Conservation (phyloP, 192 early-diverging fungal genomes). For the Podila clonocystis region DNA sequence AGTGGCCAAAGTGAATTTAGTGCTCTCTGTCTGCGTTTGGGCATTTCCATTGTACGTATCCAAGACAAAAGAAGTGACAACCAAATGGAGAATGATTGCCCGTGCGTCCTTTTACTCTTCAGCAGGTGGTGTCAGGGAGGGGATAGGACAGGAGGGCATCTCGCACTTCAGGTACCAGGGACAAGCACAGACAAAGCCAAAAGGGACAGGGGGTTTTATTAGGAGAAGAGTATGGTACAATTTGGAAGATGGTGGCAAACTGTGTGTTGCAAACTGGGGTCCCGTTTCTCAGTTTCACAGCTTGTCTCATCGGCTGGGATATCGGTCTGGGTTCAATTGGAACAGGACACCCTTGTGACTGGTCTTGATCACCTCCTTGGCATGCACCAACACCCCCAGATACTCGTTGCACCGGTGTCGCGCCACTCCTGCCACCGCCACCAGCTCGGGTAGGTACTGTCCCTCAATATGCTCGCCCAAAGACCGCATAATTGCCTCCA, state of each 20-base stretch:
- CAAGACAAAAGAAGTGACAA: too few species aligned
- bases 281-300: not conserved
- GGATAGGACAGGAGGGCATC: too few species aligned
- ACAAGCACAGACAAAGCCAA: too few species aligned
- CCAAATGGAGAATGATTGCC: too few species aligned
- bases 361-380: conserved; percentile 42
- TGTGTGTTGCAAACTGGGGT: not conserved
- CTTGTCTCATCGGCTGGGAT: conserved; percentile 40
- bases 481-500: conserved; percentile 47
- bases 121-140: too few species aligned
- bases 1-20: too few species aligned
- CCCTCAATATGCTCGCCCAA: conserved; percentile 41
- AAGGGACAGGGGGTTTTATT: too few species aligned
- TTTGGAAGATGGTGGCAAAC: not conserved
- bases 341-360: conserved; percentile 38
- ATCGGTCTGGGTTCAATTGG: conserved; percentile 46
- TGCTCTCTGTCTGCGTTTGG: too few species aligned
- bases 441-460: conserved; percentile 25
- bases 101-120: too few species aligned
- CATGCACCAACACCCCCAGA: conserved; percentile 27
- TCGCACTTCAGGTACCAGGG: too few species aligned
- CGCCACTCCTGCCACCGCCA: conserved; percentile 21
- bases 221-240: too few species aligned
- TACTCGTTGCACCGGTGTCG: conserved; percentile 50
- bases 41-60: too few species aligned